phyloP scores from a whole-genome alignment of 129 eudicot species.

The Heracleum sosnowskyi region DNA sequence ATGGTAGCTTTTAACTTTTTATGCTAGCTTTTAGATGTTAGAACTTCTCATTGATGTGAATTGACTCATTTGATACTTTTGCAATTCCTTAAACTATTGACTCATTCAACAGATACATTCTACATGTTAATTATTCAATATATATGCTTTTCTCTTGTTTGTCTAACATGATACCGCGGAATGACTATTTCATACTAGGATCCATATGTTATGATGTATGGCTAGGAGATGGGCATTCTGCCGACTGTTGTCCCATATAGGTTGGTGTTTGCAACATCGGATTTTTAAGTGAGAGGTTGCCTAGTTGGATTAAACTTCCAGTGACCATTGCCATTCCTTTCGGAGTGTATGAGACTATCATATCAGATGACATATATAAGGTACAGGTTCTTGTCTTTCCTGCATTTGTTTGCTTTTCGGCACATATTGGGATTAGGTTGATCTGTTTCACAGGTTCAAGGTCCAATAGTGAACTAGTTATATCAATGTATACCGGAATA shows the following conservation, averaged over 20 bases:
- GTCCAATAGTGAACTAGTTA: neutral
- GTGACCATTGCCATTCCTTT: slow-evolving; percentile 38
- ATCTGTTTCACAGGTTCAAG: too few relatives aligned
- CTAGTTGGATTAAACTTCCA: slow-evolving; percentile 39
- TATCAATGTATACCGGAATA: neutral
- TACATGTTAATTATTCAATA: too few relatives aligned
- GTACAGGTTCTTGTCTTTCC: slow-evolving; percentile 9
- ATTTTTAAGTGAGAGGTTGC: slow-evolving; percentile 36
- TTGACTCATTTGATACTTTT: too few relatives aligned
- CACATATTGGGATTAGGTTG: too few relatives aligned
- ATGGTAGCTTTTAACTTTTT: too few relatives aligned
- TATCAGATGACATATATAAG: slow-evolving; percentile 47
- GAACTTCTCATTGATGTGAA: neutral
- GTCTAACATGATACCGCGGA: neutral
- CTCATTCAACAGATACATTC: too few relatives aligned
- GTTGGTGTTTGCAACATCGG: slow-evolving; percentile 42
- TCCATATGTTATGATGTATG: neutral
- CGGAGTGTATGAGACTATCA: slow-evolving; percentile 37
- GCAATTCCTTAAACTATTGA: neutral
- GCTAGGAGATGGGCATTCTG: neutral
- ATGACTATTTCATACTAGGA: neutral
- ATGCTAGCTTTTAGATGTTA: too few relatives aligned
- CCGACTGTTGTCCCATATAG: slow-evolving; percentile 11
- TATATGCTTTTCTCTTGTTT: neutral
- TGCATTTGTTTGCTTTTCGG: neutral